Evolutionary conservation across 768 basidiomycete genomes (phyloP), one percentile per base, ranked within the genome.

Genomic region (Xerocomellus intermedius): DNA sequence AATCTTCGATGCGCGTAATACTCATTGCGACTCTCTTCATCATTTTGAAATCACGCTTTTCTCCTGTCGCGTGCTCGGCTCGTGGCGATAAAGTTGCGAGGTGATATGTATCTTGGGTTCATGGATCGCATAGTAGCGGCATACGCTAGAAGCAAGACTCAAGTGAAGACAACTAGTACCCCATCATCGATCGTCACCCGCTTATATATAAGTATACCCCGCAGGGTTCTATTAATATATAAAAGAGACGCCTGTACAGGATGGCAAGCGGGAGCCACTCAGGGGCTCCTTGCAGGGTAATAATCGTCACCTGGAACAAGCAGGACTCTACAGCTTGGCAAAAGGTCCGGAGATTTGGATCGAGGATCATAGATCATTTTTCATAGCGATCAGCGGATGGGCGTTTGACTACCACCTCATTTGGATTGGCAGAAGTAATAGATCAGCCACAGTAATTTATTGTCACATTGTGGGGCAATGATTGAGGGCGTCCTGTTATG

Each of bases 241-340:
- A 14, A 24, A 26, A 35, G 55, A 55, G 56, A 35, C 61, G 65
- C 65, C 8, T n/a, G 61, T 68, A 66, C 65, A 66, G 65, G 61
- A 63, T 66, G 65, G 65, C 32, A 58, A 8, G 17, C 28, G n/a
- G 26, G 49, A 30, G 50, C 24, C 12, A 37, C 44, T 46, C 44
- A 48, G 48, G 52, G 52, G 21, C 28, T 32, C 13, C 8, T 17
- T 12, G 4, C n/a, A 8, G 30, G 12, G 8, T 47, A 28, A 45
- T 43, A 26, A 17, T 21, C 13, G 19, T 10, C n/a, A 36, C 41
- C 50, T 24, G 33, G 8, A 51, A 30, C 24, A 4, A 4, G 21
- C 32, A 2, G 35, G 22, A 32, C 28, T 65, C 57, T 63, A 66
- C 65, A 66, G 65, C 65, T 66, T 66, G 65, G 64, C 55, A 50